These are phyloP conservation scores for Bacterosira constricta DNA, from an alignment of 108 stramenopile genomes.

Conservation along the genomic window DNA sequence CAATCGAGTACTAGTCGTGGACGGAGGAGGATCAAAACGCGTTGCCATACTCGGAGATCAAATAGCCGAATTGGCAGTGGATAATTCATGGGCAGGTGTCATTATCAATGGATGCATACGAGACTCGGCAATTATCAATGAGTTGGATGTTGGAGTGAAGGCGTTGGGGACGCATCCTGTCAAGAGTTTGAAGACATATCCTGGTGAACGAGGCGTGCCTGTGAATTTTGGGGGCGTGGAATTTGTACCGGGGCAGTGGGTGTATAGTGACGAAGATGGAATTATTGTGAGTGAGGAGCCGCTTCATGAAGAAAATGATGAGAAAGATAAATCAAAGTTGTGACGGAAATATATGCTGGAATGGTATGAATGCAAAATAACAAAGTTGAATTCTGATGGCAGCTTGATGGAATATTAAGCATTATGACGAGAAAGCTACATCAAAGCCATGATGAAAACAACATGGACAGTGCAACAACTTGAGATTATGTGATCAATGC, in stretches of 20 bases:
- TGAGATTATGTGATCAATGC: no score
- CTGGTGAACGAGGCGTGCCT: constrained; percentile 35
- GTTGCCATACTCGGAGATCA: constrained; percentile 72
- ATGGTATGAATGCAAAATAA: no score
- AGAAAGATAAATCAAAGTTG: not conserved
- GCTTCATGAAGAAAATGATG: not conserved
- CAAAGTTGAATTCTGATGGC: no score
- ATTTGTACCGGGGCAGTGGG: constrained; percentile 51
- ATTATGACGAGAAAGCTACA: no score
- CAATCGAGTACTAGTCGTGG: constrained; percentile 70
- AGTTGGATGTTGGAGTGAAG: constrained; percentile 66
- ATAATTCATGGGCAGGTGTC: constrained; percentile 66
- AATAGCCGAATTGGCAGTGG: constrained; percentile 56
- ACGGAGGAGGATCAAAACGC: constrained; percentile 65
- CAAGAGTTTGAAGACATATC: constrained; percentile 56
- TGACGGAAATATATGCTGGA: no score
- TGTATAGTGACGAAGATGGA: constrained; percentile 54
- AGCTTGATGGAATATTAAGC: no score
- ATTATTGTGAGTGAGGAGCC: constrained; percentile 1
- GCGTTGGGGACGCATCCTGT: constrained; percentile 71
- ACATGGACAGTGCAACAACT: no score
- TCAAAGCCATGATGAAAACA: no score
- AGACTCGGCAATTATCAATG: constrained; percentile 65
- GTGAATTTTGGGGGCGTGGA: constrained; percentile 61
- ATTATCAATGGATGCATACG: constrained; percentile 77